Conservation (phyloP, 148 eudicot species). For the Vaccinium macrocarpon region DNA sequence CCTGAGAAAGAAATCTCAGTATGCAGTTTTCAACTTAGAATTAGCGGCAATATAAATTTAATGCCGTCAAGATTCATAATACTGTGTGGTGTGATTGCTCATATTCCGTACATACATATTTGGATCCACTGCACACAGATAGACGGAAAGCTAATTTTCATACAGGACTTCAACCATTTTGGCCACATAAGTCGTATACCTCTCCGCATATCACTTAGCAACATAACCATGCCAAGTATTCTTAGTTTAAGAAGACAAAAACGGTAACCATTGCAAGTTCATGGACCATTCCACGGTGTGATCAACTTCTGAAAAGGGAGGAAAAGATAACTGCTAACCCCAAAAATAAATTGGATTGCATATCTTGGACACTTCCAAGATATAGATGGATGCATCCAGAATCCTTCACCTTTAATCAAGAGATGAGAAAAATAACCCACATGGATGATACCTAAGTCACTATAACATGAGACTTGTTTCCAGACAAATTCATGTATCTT, state of each 20-base stretch:
- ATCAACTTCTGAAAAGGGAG: neutral
- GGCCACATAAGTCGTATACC: neutral
- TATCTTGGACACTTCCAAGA: neutral
- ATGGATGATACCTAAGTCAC: neutral
- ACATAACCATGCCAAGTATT: neutral
- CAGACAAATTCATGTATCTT: neutral
- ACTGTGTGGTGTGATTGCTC: neutral
- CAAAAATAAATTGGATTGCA: neutral
- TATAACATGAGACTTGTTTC: neutral
- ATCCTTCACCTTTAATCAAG: neutral
- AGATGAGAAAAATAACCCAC: neutral
- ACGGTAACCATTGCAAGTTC: neutral
- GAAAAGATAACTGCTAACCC: neutral
- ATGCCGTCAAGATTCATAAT: neutral
- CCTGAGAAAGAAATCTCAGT: neutral
- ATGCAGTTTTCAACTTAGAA: neutral
- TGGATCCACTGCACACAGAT: neutral
- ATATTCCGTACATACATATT: neutral
- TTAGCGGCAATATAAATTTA: neutral
- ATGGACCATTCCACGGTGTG: neutral
- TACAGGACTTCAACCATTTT: neutral
- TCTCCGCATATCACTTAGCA: neutral
- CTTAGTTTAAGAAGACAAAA: neutral
- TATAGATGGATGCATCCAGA: neutral
- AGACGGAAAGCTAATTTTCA: neutral